Evolutionary conservation across 2,329 filamentous ascomycete genomes (phyloP).

Genomic region (Juglanconis juglandina): DNA sequence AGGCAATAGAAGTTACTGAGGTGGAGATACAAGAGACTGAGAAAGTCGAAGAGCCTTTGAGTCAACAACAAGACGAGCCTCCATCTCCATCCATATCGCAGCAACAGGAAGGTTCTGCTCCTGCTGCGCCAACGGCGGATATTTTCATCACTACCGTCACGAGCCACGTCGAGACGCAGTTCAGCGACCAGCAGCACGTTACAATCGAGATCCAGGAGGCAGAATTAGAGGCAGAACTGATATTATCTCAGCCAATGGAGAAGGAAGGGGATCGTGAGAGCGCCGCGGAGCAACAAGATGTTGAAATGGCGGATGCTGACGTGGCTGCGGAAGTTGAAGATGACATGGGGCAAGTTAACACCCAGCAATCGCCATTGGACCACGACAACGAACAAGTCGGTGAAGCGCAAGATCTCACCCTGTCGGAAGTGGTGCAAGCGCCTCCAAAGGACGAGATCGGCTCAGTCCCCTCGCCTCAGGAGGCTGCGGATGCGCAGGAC

Average conservation of each 20-base stretch:
- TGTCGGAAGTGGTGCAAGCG: neutral
- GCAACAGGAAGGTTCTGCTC: neutral
- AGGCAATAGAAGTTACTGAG: neutral
- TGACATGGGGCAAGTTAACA: slow-evolving; percentile 1
- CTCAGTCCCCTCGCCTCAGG: neutral
- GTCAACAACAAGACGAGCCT: slow-evolving; percentile 1
- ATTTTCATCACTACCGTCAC: slow-evolving; percentile 4
- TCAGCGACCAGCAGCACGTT: neutral
- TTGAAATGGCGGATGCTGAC: neutral
- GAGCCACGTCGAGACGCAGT: slow-evolving; percentile 4
- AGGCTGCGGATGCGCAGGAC: neutral
- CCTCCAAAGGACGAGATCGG: neutral
- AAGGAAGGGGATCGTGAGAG: neutral
- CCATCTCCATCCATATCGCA: slow-evolving; percentile 5
- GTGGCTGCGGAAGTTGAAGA: neutral
- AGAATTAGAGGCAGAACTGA: neutral
- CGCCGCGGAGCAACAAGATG: neutral
- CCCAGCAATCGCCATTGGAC: neutral
- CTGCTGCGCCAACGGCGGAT: neutral
- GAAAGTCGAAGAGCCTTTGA: neutral
- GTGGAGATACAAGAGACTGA: neutral
- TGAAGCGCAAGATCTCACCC: neutral
- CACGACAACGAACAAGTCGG: neutral
- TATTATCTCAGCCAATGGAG: neutral
- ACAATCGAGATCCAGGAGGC: slow-evolving; percentile 1